Conservation (phyloP, 2,329 filamentous ascomycete species). For the Xylogone sp. region DNA sequence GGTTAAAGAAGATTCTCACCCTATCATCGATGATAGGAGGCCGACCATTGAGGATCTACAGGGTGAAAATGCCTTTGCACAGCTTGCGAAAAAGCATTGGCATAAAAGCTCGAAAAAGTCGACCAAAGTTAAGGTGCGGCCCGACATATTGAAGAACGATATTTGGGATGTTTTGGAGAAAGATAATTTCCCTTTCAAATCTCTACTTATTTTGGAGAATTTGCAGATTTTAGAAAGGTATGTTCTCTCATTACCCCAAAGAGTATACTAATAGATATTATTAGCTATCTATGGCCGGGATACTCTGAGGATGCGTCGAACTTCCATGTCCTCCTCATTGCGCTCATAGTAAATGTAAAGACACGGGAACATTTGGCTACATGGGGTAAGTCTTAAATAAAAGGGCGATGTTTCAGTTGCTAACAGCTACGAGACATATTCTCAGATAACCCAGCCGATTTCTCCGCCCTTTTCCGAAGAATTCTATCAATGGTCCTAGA, state of each 20-base stretch:
- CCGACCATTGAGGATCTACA: constrained; percentile 67
- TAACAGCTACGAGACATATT: constrained; percentile 58
- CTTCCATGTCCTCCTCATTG: constrained; percentile 83
- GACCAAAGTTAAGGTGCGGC: constrained; percentile 68
- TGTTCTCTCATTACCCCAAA: constrained; percentile 12
- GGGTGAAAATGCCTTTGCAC: constrained; percentile 67
- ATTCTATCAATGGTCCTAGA: constrained; percentile 84
- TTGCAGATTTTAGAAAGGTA: constrained; percentile 85
- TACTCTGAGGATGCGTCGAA: constrained; percentile 88
- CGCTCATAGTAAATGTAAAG: constrained; percentile 83
- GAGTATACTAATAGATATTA: background rate
- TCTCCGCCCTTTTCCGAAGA: constrained; percentile 85
- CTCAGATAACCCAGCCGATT: constrained; percentile 70
- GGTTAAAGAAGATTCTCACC: constrained; percentile 21
- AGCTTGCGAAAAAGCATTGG: constrained; percentile 84
- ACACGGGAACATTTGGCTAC: constrained; percentile 79
- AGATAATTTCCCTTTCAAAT: constrained; percentile 72
- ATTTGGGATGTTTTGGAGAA: constrained; percentile 88
- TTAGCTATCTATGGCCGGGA: constrained; percentile 88
- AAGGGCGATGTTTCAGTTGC: constrained; percentile 4
- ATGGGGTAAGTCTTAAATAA: constrained; percentile 60
- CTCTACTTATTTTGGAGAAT: constrained; percentile 80
- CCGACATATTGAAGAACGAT: constrained; percentile 76
- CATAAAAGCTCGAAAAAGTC: constrained; percentile 59
- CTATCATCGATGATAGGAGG: constrained; percentile 42